A percentile compares a stretch with the other conserved stretches of the same genome.
These are phyloP conservation scores for Irineochytrium annulatum DNA, from an alignment of 192 early-diverging fungal genomes.

Conservation along the genomic window DNA sequence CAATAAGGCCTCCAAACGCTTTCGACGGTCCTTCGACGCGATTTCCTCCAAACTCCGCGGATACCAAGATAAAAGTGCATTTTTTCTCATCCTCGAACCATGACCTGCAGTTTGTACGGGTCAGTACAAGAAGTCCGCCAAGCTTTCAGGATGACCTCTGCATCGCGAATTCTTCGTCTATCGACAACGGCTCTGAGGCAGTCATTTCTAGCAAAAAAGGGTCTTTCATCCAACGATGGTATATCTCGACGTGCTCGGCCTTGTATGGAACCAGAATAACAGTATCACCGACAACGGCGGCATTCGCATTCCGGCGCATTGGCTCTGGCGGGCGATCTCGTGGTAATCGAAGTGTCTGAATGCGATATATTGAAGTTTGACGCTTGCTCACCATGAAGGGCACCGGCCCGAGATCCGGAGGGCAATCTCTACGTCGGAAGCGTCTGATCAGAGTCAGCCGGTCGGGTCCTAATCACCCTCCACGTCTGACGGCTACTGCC, in stretches of 20 bases:
- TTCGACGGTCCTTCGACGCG: constrained; percentile 13
- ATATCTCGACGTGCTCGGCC: constrained; percentile 75
- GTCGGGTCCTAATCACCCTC: too few species aligned
- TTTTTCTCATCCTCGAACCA: constrained; percentile 80
- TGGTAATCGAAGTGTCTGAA: too few species aligned
- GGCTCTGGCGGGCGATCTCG: too few species aligned
- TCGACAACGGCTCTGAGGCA: constrained; percentile 85
- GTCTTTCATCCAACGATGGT: constrained; percentile 96
- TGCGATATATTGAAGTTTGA: too few species aligned
- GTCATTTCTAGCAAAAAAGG: constrained; percentile 87
- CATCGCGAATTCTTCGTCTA: constrained; percentile 96
- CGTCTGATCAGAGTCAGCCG: too few species aligned
- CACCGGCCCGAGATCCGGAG: too few species aligned
- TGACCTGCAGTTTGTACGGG: too few species aligned
- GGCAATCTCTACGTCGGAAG: too few species aligned
- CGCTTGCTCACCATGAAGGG: too few species aligned
- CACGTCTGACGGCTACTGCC: too few species aligned
- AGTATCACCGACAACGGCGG: background rate
- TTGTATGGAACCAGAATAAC: constrained; percentile 79
- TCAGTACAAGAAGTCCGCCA: too few species aligned
- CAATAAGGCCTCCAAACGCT: constrained; percentile 69
- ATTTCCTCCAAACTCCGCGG: constrained; percentile 9
- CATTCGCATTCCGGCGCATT: background rate
- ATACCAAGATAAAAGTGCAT: constrained; percentile 38
- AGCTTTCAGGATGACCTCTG: too few species aligned